A percentile compares a stretch with the other conserved stretches of the same genome.
phyloP scores from a whole-genome alignment of 2,329 filamentous ascomycete species.

The Chrysoporthe deuterocubensis region DNA sequence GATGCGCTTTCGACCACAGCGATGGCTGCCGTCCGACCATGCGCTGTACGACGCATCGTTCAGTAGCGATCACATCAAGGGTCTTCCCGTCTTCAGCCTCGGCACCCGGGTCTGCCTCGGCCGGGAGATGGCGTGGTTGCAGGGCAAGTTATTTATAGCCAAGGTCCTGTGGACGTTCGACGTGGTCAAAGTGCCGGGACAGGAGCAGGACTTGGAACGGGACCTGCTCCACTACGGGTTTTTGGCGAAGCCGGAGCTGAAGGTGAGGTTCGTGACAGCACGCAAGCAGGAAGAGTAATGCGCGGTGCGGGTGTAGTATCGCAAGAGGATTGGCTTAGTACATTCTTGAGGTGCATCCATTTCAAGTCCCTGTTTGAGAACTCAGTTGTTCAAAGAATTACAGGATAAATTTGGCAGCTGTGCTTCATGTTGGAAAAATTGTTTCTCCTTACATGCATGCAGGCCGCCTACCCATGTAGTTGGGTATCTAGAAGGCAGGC shows the following conservation, averaged over 20 bases:
- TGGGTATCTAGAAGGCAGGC: no score
- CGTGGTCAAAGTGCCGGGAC: neutral
- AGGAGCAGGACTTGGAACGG: neutral
- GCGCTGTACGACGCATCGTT: neutral
- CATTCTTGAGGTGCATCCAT: no score
- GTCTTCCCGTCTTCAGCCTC: neutral
- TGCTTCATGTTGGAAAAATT: no score
- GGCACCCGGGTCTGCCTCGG: slow-evolving; percentile 8
- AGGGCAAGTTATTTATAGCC: slow-evolving; percentile 2
- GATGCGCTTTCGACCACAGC: slow-evolving; percentile 8
- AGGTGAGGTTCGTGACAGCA: neutral
- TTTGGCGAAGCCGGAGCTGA: neutral
- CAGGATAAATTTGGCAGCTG: no score
- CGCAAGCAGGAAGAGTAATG: no score
- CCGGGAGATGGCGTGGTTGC: slow-evolving; percentile 11
- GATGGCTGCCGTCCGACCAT: neutral
- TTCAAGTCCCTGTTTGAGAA: no score
- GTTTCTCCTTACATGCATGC: no score
- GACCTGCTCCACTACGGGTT: slow-evolving; percentile 8
- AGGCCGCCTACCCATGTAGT: no score
- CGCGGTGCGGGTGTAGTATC: no score
- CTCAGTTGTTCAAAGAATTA: no score
- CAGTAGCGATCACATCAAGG: neutral
- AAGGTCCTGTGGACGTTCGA: slow-evolving; percentile 15
- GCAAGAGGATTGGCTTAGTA: no score